Evolutionary conservation across 2,329 filamentous ascomycete species (phyloP).

Genomic region (Ceratocystis colombiana): DNA sequence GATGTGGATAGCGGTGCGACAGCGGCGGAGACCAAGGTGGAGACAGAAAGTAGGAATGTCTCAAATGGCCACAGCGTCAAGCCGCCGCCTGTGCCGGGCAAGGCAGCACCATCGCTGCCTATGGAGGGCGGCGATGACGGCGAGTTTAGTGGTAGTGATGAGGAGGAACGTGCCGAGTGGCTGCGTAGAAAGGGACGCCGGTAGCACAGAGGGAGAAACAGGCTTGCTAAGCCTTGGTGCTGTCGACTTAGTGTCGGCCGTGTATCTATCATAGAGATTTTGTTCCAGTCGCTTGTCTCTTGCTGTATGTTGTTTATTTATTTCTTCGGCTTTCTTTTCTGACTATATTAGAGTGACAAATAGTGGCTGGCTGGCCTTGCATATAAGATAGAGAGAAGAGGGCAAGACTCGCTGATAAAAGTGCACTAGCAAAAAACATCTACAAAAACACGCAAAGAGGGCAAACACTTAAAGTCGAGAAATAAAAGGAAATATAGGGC

Average conservation of each 20-base stretch:
- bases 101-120: slow-evolving; percentile 25
- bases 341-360: background rate
- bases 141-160: slow-evolving; percentile 55
- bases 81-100: slow-evolving; percentile 25
- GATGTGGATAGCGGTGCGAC: slow-evolving; percentile 30
- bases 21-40: background rate
- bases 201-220: background rate
- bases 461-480: slow-evolving; percentile 13
- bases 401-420: background rate
- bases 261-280: slow-evolving; percentile 9
- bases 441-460: background rate
- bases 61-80: background rate
- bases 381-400: background rate
- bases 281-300: slow-evolving; percentile 7
- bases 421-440: background rate
- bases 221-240: background rate
- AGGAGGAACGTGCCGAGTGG: slow-evolving; percentile 54
- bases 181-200: slow-evolving; percentile 40
- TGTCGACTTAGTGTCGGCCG: background rate
- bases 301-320: background rate
- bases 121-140: slow-evolving; percentile 43
- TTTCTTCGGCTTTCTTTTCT: slow-evolving; percentile 3
- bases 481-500: slow-evolving; percentile 13
- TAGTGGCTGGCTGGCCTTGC: background rate
- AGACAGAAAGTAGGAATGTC: background rate